Evolutionary conservation across 2,329 filamentous ascomycete species (phyloP).

Genomic region (Claviceps pusilla): DNA sequence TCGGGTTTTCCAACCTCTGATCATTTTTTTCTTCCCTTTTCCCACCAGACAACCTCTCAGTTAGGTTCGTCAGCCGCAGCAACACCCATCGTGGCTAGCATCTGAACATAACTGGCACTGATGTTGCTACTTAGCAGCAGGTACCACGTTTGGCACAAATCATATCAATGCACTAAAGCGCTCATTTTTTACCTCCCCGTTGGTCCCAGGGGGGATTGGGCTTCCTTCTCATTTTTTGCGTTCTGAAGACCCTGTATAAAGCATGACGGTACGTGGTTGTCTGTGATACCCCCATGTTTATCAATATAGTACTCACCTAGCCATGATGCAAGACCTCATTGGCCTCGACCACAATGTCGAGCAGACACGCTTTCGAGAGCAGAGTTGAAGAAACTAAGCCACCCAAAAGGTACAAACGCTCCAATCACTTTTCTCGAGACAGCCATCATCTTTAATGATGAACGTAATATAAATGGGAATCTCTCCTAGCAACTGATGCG

Average conservation of each 20-base stretch:
- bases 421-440: neutral
- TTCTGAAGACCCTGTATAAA: neutral
- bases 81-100: neutral
- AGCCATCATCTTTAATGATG: conserved; percentile 42
- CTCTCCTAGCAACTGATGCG: conserved; percentile 94
- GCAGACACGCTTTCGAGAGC: conserved; percentile 60
- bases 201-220: neutral
- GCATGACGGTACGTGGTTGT: conserved; percentile 1
- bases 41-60: neutral
- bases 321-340: neutral
- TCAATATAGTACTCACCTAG: neutral
- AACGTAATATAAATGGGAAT: conserved; percentile 98
- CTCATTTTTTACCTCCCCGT: neutral
- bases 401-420: conserved; percentile 65
- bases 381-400: conserved; percentile 74
- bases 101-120: neutral
- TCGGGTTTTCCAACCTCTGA: neutral
- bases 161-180: conserved; percentile 1
- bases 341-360: conserved; percentile 36
- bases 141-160: neutral
- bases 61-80: neutral
- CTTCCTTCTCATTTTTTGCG: neutral
- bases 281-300: too few relatives aligned
- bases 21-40: neutral
- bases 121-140: neutral